Conservation (phyloP, 2,329 filamentous ascomycete genomes). For the Phaeoacremonium minimum region DNA sequence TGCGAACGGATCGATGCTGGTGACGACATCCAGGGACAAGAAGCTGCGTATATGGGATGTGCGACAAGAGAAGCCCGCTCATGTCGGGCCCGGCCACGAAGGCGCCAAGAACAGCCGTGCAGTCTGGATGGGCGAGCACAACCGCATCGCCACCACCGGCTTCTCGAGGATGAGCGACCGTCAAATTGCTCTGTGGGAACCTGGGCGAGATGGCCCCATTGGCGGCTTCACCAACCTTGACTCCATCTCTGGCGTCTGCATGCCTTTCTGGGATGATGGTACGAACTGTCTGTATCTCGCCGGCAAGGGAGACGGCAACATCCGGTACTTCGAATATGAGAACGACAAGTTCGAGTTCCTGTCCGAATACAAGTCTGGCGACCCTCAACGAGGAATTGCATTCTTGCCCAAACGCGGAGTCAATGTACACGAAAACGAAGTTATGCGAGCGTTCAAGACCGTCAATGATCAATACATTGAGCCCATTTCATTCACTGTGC, state of each 20-base stretch:
- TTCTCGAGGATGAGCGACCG: constrained; percentile 99
- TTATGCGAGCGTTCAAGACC: constrained; percentile 95
- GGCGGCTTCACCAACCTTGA: constrained; percentile 88
- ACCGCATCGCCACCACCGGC: constrained; percentile 91
- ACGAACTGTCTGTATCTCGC: constrained; percentile 94
- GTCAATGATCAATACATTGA: constrained; percentile 93
- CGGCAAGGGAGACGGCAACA: constrained; percentile 98
- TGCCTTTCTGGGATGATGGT: constrained; percentile 97
- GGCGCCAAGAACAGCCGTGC: constrained; percentile 97
- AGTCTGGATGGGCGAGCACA: constrained; percentile 96
- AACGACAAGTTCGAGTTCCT: constrained; percentile 98
- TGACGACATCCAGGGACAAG: constrained; percentile 96
- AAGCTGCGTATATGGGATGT: constrained; percentile 97
- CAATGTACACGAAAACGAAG: constrained; percentile 93
- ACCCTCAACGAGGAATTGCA: constrained; percentile 90
- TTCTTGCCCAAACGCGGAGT: constrained; percentile 94
- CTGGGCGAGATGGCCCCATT: constrained; percentile 78
- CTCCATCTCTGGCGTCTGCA: constrained; percentile 95
- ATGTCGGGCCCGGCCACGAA: constrained; percentile 79
- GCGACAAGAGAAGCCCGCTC: constrained; percentile 81
- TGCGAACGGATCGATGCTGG: constrained; percentile 78
- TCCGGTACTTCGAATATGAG: constrained; percentile 97
- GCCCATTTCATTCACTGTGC: constrained; percentile 95
- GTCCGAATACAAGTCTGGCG: constrained; percentile 93
- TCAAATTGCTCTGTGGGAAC: constrained; percentile 93